phyloP scores from a whole-genome alignment of 1,284 basidiomycete genomes.

The Naganishia sp. region DNA sequence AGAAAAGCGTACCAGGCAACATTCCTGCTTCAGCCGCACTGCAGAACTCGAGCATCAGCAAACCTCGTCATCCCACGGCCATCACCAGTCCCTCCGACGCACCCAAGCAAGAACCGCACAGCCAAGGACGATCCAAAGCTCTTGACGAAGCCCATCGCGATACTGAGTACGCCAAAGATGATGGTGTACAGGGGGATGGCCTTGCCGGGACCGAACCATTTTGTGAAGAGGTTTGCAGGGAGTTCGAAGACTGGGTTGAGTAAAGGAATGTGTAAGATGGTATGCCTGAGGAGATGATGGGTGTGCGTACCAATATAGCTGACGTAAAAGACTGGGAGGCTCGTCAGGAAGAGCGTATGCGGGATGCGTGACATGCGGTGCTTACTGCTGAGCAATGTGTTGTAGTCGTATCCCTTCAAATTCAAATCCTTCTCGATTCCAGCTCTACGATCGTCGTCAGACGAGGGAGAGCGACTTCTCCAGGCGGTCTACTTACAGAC shows the following conservation, averaged over 20 bases:
- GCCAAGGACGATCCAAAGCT: conserved; percentile 34
- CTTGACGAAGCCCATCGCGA: conserved; percentile 29
- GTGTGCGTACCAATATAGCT: conserved; percentile 11
- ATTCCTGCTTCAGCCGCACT: conserved; percentile 41
- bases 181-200: conserved; percentile 32
- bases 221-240: conserved; percentile 33
- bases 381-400: conserved; percentile 29
- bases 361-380: not conserved
- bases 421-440: conserved; percentile 33
- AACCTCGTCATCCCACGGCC: not conserved
- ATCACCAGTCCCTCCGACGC: not conserved
- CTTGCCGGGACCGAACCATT: conserved; percentile 32
- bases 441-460: not conserved
- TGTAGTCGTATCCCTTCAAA: conserved; percentile 28
- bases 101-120: conserved; percentile 47
- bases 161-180: conserved; percentile 30
- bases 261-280: too few relatives aligned
- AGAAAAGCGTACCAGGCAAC: conserved; percentile 13
- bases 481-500: conserved; percentile 1
- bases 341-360: not conserved
- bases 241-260: conserved; percentile 20
- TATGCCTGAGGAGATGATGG: too few relatives aligned
- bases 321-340: conserved; percentile 25
- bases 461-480: not conserved
- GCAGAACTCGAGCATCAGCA: not conserved